These are phyloP conservation scores for Cadophora luteo-olivacea DNA, from an alignment of 2,329 filamentous ascomycete genomes.

Conservation along the genomic window DNA sequence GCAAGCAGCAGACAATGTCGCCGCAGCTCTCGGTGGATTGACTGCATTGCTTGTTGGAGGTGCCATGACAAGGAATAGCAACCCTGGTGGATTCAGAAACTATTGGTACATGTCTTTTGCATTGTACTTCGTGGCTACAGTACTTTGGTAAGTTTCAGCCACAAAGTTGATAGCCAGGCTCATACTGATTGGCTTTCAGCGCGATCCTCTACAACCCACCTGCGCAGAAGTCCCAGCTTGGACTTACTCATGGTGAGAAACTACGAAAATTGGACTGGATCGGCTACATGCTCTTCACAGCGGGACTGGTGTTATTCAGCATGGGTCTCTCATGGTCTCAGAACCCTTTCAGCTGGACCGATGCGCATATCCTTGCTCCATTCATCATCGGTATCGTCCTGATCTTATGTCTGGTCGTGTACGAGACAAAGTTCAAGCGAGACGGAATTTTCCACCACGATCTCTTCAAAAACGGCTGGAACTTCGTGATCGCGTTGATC, in stretches of 20 bases:
- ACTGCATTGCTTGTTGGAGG: conserved; percentile 46
- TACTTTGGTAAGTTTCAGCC: conserved; percentile 15
- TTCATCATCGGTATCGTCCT: conserved; percentile 47
- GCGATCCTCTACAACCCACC: conserved; percentile 47
- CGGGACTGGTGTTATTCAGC: conserved; percentile 49
- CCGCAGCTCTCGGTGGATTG: conserved; percentile 44
- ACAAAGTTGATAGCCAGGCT: background rate
- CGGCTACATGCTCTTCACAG: conserved; percentile 46
- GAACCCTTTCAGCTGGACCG: conserved; percentile 49
- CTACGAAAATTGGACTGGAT: conserved; percentile 49
- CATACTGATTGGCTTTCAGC: conserved; percentile 29
- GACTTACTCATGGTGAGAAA: conserved; percentile 44
- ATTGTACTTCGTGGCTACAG: conserved; percentile 41
- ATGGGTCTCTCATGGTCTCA: conserved; percentile 49
- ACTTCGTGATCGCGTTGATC: conserved; percentile 47
- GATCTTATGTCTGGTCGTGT: conserved; percentile 40
- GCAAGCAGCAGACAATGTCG: conserved; percentile 46
- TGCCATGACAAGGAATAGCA: conserved; percentile 42
- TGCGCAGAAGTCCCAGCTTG: conserved; percentile 38
- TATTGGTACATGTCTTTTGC: conserved; percentile 48
- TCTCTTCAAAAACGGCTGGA: conserved; percentile 46
- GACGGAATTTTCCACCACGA: conserved; percentile 52
- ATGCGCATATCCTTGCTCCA: conserved; percentile 46
- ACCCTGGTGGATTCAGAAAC: conserved; percentile 46
- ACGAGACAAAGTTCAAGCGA: conserved; percentile 47